Conservation (phyloP, 192 early-diverging fungal species). For the Coemansia sp. region DNA sequence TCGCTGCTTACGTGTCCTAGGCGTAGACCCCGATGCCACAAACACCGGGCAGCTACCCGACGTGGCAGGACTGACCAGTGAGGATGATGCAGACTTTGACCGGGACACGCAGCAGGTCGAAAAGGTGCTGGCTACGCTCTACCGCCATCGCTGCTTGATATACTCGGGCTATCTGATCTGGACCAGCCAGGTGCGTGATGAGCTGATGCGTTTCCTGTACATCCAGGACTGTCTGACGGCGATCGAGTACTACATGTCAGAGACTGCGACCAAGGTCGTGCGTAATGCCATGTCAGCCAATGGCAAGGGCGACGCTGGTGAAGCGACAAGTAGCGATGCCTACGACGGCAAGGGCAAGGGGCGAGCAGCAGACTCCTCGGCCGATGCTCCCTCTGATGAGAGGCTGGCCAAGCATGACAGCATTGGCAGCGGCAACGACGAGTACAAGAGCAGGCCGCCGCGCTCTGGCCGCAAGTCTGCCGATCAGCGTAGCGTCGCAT, state of each 20-base stretch:
- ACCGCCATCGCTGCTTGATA: slow-evolving; percentile 75
- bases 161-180: slow-evolving; percentile 85
- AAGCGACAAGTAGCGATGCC: neutral
- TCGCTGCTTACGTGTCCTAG: slow-evolving; percentile 48
- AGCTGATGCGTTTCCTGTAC: slow-evolving; percentile 74
- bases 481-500: slow-evolving; percentile 31
- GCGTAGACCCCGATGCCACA: slow-evolving; percentile 19
- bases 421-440: neutral
- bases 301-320: neutral
- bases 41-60: neutral
- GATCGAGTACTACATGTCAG: slow-evolving; percentile 81
- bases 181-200: slow-evolving; percentile 83
- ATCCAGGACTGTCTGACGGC: slow-evolving; percentile 68
- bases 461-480: slow-evolving; percentile 15
- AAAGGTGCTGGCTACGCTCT: slow-evolving; percentile 55
- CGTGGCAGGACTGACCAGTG: neutral
- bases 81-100: slow-evolving; percentile 29
- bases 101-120: slow-evolving; percentile 54
- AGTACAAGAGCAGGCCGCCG: neutral
- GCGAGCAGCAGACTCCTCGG: neutral
- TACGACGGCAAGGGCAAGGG: neutral
- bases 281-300: slow-evolving; percentile 59
- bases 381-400: neutral
- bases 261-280: slow-evolving; percentile 76
- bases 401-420: neutral